Conservation (phyloP, 2,329 filamentous ascomycete species). For the Colletotrichum endophyticum region DNA sequence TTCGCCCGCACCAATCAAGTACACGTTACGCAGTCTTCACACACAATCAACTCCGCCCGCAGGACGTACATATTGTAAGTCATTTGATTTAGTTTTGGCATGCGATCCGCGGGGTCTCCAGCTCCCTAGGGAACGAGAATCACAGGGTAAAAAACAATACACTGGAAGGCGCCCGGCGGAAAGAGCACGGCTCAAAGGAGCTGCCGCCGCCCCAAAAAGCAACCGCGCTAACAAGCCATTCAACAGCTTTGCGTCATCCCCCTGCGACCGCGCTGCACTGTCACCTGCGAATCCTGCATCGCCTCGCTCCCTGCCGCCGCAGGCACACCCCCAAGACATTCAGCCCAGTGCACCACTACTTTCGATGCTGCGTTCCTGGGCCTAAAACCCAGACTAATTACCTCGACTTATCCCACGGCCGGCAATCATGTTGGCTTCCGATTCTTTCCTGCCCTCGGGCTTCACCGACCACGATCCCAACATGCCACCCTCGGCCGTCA, state of each 20-base stretch:
- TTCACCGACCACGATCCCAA: slow-evolving; percentile 37
- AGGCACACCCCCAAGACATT: slow-evolving; percentile 1
- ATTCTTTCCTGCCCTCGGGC: slow-evolving; percentile 47
- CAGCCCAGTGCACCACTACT: not conserved
- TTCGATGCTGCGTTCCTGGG: slow-evolving; percentile 5
- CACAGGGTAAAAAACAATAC: not conserved
- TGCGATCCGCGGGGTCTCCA: not conserved
- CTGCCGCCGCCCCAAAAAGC: not conserved
- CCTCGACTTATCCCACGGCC: not conserved
- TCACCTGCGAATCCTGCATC: not conserved
- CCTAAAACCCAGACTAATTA: not conserved
- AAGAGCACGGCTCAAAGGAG: not conserved
- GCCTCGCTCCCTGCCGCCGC: not conserved
- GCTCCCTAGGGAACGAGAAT: not conserved
- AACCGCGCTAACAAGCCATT: slow-evolving; percentile 9
- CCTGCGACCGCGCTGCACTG: not conserved
- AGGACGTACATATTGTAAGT: not conserved
- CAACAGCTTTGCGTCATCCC: slow-evolving; percentile 18
- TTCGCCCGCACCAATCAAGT: not conserved
- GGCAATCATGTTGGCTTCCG: slow-evolving; percentile 46
- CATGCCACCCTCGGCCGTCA: slow-evolving; percentile 36
- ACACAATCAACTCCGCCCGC: not conserved
- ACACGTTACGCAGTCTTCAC: not conserved
- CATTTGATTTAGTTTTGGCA: not conserved
- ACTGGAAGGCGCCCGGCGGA: not conserved